Conservation (phyloP, 2,329 filamentous ascomycete genomes). For the Chrysoporthe austroafricana region DNA sequence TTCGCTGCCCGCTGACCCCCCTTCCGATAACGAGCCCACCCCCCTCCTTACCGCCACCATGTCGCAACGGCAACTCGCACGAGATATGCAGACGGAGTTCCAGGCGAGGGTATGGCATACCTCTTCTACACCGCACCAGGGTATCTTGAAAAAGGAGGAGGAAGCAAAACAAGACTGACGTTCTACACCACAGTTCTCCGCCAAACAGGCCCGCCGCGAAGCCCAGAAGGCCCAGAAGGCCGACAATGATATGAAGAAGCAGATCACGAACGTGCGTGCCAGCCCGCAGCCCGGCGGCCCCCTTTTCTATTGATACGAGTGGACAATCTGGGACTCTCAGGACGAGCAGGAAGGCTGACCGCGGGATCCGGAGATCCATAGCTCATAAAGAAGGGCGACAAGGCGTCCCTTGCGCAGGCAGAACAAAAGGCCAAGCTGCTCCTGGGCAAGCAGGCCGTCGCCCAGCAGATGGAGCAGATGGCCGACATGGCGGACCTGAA, state of each 20-base stretch:
- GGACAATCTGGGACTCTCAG: neutral
- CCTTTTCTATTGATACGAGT: neutral
- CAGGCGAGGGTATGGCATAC: conserved; percentile 54
- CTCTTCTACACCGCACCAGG: neutral
- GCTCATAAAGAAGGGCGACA: conserved; percentile 66
- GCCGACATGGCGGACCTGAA: conserved; percentile 67
- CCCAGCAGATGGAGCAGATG: conserved; percentile 66
- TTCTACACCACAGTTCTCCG: conserved; percentile 52
- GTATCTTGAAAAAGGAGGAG: neutral
- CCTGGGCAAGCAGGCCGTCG: conserved; percentile 63
- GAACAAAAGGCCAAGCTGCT: conserved; percentile 67
- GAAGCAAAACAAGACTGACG: conserved; percentile 14
- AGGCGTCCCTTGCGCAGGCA: conserved; percentile 46
- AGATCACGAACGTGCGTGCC: conserved; percentile 58
- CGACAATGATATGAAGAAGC: conserved; percentile 63
- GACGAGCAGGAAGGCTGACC: neutral
- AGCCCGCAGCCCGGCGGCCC: neutral
- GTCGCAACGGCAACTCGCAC: conserved; percentile 62
- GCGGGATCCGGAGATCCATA: conserved; percentile 17
- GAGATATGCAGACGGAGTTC: conserved; percentile 67
- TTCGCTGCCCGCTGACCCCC: neutral
- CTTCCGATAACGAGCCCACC: neutral
- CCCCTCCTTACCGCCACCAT: conserved; percentile 42
- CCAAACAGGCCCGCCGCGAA: conserved; percentile 64
- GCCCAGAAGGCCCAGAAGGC: conserved; percentile 64